Evolutionary conservation across 2,329 filamentous ascomycete genomes (phyloP), one percentile per base, ranked within the genome.

Genomic region (Dactylonectria macrodidyma): DNA sequence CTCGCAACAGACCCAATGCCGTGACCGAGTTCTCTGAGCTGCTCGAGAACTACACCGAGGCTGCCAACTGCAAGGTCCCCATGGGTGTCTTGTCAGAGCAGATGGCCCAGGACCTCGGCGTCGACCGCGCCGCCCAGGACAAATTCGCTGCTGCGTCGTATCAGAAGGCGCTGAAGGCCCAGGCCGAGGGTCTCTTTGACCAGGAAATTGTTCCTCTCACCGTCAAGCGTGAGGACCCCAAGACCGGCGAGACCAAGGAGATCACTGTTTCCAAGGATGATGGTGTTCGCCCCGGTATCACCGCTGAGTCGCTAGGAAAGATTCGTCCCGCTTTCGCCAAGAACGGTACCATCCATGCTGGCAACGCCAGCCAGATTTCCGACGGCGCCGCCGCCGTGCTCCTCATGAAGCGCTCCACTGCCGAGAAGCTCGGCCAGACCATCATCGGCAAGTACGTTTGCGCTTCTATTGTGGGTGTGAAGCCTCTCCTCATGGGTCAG

Each of bases 301-400:
- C 96, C 3, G 88, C 89, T 71, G 94, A 98, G 84, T 93, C 91
- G 1, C 90, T 98, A n/a, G 87, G 85, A 83, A 98, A 98, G 89
- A 97, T 98, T 81, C 91, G 90, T 70, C 90, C 95, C 16, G 94
- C 95, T 12, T 98, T 98, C 79, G 90, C 94, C 73, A 95, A 97
- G 84, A 92, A 96, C 77, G 96, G 96, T 50, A 92, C 89, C 77
- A 98, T 98, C 84, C 95, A 98, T 86, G 96, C 94, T 65, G 96
- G 96, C 76, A 99, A 98, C 82, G 95, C 96, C 33, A 95, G 91
- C 60, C 96, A 98, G 84, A 95, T 99, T 80, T 96, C 94, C 34
- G 95, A 99, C 84, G 96, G 96, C 73, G 96, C 96, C 24, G 95
- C 96, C 34, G 96, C 96, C 55, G 95, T 98, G 7, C 89, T 98